Evolutionary conservation across 768 basidiomycete species (phyloP).

Genomic region (Coprinopsis cinerea): DNA sequence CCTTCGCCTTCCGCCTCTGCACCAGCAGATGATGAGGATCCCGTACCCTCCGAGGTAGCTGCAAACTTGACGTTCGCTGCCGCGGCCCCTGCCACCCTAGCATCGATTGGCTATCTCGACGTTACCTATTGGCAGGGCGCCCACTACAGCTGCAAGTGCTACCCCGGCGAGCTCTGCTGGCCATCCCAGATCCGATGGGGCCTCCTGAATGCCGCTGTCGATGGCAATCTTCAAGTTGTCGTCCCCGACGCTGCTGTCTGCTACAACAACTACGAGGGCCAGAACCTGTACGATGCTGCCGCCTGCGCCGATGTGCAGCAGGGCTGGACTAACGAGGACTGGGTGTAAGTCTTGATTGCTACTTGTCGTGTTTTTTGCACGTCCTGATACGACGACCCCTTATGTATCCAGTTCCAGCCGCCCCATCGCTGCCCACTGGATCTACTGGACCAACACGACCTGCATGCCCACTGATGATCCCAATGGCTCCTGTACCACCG

Average conservation of each 20-base stretch:
- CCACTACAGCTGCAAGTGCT: not conserved
- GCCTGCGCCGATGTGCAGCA: not conserved
- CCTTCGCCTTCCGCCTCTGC: no score
- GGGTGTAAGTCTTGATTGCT: no score
- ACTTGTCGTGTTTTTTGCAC: no score
- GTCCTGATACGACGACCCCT: no score
- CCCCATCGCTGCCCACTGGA: constrained; percentile 4
- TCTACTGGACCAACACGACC: constrained; percentile 11
- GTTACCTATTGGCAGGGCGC: not conserved
- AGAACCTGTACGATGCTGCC: not conserved
- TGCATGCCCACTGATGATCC: constrained; percentile 10
- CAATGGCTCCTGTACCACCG: constrained; percentile 7
- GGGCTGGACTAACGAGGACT: not conserved
- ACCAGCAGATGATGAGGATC: no score
- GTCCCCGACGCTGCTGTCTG: not conserved
- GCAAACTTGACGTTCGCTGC: no score
- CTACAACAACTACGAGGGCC: not conserved
- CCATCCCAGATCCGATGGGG: not conserved
- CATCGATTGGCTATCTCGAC: no score
- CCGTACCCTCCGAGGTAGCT: no score
- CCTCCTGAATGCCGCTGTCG: not conserved
- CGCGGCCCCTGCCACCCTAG: no score
- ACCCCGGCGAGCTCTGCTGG: not conserved
- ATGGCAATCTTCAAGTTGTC: not conserved
- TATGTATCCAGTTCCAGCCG: constrained; percentile 5